Evolutionary conservation across 768 basidiomycete genomes (phyloP).

Genomic region (Dendrothele bispora): DNA sequence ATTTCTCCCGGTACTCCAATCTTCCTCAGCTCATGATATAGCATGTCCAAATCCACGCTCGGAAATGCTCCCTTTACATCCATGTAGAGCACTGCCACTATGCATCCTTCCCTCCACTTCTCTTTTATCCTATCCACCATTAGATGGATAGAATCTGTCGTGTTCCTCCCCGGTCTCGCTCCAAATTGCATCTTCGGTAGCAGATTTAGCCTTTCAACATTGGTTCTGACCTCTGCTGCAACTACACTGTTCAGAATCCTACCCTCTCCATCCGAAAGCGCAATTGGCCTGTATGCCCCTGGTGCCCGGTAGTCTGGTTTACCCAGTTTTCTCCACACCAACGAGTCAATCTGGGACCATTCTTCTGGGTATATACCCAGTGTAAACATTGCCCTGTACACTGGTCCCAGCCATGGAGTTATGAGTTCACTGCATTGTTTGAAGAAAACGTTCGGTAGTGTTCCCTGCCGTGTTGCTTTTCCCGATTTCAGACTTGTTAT

Average conservation of each 20-base stretch:
- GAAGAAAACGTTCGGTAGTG: conserved; percentile 26
- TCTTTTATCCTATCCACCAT: conserved; percentile 19
- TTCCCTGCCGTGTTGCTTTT: conserved; percentile 22
- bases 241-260: not conserved
- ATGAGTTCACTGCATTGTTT: conserved; percentile 25
- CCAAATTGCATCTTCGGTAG: conserved; percentile 29
- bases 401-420: conserved; percentile 18
- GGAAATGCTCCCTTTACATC: conserved; percentile 30
- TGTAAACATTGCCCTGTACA: conserved; percentile 29
- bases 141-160: conserved; percentile 28
- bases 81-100: conserved; percentile 25
- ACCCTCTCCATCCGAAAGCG: conserved; percentile 18
- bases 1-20: conserved; percentile 19
- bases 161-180: conserved; percentile 26
- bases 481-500: conserved; percentile 12
- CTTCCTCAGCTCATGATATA: conserved; percentile 23
- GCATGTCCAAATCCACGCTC: conserved; percentile 13
- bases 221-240: not conserved
- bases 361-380: conserved; percentile 24
- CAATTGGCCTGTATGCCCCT: conserved; percentile 33
- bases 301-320: conserved; percentile 29
- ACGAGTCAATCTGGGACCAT: conserved; percentile 27
- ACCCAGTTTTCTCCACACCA: conserved; percentile 34
- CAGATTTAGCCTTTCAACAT: conserved; percentile 15
- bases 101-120: conserved; percentile 20